Percentiles rank a stretch among this genome's conserved stretches.
phyloP scores from a whole-genome alignment of 257 asterid species.

The Jasminum sambac region DNA sequence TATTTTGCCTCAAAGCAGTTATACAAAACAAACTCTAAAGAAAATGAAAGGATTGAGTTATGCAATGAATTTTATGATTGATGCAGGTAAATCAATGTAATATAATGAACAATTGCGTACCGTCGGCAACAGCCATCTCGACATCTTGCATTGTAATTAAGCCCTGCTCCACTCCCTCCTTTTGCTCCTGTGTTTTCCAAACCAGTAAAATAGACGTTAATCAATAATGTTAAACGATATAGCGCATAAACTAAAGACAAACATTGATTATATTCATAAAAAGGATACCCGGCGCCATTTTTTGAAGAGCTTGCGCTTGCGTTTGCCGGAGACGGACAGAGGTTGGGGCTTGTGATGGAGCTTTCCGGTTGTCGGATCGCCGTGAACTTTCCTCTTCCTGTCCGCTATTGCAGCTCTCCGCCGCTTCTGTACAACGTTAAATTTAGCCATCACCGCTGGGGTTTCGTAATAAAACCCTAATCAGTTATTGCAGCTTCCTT shows the following conservation, averaged over 20 bases:
- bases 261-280: neutral
- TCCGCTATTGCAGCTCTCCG: slow-evolving; percentile 59
- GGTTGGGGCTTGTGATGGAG: slow-evolving; percentile 57
- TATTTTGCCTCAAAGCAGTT: no score
- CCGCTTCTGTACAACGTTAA: slow-evolving; percentile 70
- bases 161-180: slow-evolving; percentile 66
- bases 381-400: slow-evolving; percentile 56
- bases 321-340: slow-evolving; percentile 77
- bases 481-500: neutral
- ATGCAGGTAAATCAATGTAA: neutral
- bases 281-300: slow-evolving; percentile 83
- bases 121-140: slow-evolving; percentile 74
- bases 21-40: neutral
- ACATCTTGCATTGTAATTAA: slow-evolving; percentile 73
- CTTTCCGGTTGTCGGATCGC: slow-evolving; percentile 56
- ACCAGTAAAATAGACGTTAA: neutral
- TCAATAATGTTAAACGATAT: neutral
- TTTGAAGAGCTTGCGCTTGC: slow-evolving; percentile 71
- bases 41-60: neutral
- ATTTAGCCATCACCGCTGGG: slow-evolving; percentile 53
- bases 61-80: neutral
- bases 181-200: slow-evolving; percentile 57
- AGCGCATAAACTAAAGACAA: neutral
- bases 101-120: slow-evolving; percentile 9
- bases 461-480: neutral